Base-by-base conservation (phyloP, 202 grass and related monocot genomes). In the Cymbopogon flexuosus region DNA sequence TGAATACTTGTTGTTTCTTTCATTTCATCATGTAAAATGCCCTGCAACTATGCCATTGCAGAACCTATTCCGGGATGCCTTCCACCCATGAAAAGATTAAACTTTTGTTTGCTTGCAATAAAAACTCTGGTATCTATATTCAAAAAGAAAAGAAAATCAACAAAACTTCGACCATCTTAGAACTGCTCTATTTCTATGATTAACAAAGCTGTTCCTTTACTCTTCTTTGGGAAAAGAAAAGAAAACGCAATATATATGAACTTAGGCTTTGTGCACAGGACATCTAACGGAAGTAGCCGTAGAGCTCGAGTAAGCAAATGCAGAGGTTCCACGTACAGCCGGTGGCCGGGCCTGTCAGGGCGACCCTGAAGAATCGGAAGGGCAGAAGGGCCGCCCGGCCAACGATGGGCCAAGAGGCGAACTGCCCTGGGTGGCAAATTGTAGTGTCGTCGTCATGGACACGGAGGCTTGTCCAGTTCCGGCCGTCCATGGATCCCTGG, bases 301-400 rank as follows among this genome's bases (percentile, higher is more conserved):
- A 98, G 24, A 98, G 79, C 87, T 98, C 92, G 12, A 94, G 73
- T 83, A 93, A 98, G 82, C 95, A 98, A 46, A 95, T 95, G 88
- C 84, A 95, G 24, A 98, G 90, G 73, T 95, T 87, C 86, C 92
- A 87, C 1, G 76, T 36, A 3, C 88, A 80, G 1, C 92, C 87
- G 0, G 73, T 40, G 2, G 84, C 81, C 2, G 84, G 90, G 60
- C 73, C 82, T 0, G 72, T 91, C 67, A 98, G 34, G 41, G 87
- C 68, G 15, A 98, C 85, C 69, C 92, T 80, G 76, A 98, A 98
- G 80, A 93, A 95, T 41, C 88, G 89, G 74, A 98, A 98, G 1
- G 95, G 95, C 80, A 93, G 80, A 74, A 98, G 79, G 9, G 92
- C 88, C 2, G 73, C 71, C 8, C 86, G 82, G 10, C 92, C 90